A percentile compares a stretch with the other conserved stretches of the same genome.
These are phyloP conservation scores for Calonectria pseudoreteaudii DNA, from an alignment of 2,329 filamentous ascomycete species.

Conservation along the genomic window DNA sequence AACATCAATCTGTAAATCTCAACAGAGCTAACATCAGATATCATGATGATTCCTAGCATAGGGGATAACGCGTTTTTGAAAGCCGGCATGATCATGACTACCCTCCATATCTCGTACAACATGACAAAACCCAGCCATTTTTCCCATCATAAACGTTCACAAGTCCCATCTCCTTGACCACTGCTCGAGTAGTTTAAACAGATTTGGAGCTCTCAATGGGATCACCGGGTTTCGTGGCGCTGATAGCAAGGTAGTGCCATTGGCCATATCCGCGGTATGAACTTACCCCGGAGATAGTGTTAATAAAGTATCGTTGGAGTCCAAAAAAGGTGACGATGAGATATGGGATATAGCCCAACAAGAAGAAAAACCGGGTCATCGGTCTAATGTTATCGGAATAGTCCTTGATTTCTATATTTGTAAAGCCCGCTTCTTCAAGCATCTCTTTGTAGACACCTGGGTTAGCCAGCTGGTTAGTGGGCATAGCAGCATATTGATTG, in stretches of 20 bases:
- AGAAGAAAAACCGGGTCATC: neutral
- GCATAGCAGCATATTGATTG: neutral
- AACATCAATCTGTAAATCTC: too few species aligned
- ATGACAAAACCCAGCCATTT: too few species aligned
- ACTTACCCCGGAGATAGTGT: neutral
- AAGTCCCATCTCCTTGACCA: too few species aligned
- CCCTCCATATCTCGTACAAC: too few species aligned
- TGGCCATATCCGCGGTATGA: neutral
- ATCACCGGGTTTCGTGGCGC: neutral
- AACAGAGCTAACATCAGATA: too few species aligned
- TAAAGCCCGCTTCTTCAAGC: neutral
- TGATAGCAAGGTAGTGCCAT: neutral
- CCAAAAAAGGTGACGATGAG: neutral
- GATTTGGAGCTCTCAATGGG: neutral
- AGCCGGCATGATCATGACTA: too few species aligned
- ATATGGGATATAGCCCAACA: neutral
- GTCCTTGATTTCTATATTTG: neutral
- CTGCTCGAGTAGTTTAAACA: neutral
- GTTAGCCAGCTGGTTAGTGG: neutral
- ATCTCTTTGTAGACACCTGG: neutral
- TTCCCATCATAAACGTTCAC: too few species aligned
- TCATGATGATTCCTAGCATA: too few species aligned
- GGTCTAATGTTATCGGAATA: neutral
- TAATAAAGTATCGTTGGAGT: neutral
- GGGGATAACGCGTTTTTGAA: too few species aligned